Conservation (phyloP, 129 eudicot species). For the Cynara cardunculus region DNA sequence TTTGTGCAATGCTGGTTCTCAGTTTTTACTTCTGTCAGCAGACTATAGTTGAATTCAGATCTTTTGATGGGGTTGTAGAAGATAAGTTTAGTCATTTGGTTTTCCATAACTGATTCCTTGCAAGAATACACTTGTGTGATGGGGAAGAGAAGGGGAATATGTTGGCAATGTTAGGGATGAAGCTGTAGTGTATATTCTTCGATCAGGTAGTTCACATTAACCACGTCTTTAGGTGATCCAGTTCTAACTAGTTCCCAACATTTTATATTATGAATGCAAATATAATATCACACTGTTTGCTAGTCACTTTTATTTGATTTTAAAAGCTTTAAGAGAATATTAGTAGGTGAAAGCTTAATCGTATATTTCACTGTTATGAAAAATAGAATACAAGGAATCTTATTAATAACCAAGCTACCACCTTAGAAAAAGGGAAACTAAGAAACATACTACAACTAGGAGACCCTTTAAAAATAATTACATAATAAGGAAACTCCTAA, state of each 20-base stretch:
- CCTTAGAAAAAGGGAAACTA: background rate
- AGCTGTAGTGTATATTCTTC: background rate
- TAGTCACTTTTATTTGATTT: background rate
- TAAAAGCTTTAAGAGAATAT: background rate
- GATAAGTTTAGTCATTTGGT: background rate
- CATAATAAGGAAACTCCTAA: too few relatives aligned
- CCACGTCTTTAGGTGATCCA: background rate
- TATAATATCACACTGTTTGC: background rate
- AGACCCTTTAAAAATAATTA: too few relatives aligned
- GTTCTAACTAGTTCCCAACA: background rate
- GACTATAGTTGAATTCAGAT: background rate
- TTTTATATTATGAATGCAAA: background rate
- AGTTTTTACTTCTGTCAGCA: background rate
- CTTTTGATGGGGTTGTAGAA: background rate
- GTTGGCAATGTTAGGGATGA: background rate
- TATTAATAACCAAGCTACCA: too few relatives aligned
- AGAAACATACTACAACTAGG: background rate
- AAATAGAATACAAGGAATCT: background rate
- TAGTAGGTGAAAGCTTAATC: background rate
- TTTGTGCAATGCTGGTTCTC: background rate
- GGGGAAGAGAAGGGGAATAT: conserved; percentile 5
- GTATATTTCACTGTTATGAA: background rate
- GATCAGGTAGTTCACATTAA: background rate
- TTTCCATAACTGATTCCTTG: conserved; percentile 1
- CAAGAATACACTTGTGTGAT: background rate